Base-by-base conservation (phyloP, 2,329 filamentous ascomycete species). In the Ascochyta clinopodiicola region DNA sequence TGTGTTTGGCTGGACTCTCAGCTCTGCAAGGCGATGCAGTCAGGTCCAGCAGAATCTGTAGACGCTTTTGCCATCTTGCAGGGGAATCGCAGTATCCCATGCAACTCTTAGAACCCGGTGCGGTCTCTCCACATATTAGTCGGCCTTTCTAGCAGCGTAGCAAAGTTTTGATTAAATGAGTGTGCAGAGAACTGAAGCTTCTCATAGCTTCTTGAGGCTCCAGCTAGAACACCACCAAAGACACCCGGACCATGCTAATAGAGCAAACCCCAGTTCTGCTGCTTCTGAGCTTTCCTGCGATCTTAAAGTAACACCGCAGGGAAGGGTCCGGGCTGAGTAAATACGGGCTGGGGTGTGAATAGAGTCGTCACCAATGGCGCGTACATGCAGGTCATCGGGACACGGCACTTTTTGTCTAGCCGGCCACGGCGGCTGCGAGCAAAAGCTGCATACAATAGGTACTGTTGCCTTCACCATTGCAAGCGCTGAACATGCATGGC, bases 291-390 rank as follows among this genome's bases (percentile, higher is more conserved):
- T 24, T 6, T 24, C 22, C 22, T 24, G 22, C 1, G 6, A 24
- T 6, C 4, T 24, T 4, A 24, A 24, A 4, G 22, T 6, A 24
- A 4, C 22, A 24, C 19, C 15, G 25, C 42, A 56, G 46, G 52
- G 52, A 32, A 44, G 21, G 24, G 40, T 29, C 27, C 38, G 40
- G 29, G 9, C 39, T 19, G n/a, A 9, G 13, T 12, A 12, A n/a
- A 15, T 34, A 25, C 37, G 46, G 36, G 17, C 19, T 47, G 46
- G 31, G 37, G 36, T 27, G 31, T 43, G 25, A 37, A 56, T 32
- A 38, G 12, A 56, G 42, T 34, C 42, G 37, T 46, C 9, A 37
- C 3, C 32, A 56, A 46, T 37, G 42, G 42, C 42, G 49, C 36
- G 42, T 29, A 25, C n/a, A 42, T 46, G 46, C 52, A 47, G 36